A percentile compares a stretch with the other conserved stretches of the same genome.
phyloP scores from a whole-genome alignment of 495 filamentous ascomycete genomes.

The Polyplosphaeria fusca region DNA sequence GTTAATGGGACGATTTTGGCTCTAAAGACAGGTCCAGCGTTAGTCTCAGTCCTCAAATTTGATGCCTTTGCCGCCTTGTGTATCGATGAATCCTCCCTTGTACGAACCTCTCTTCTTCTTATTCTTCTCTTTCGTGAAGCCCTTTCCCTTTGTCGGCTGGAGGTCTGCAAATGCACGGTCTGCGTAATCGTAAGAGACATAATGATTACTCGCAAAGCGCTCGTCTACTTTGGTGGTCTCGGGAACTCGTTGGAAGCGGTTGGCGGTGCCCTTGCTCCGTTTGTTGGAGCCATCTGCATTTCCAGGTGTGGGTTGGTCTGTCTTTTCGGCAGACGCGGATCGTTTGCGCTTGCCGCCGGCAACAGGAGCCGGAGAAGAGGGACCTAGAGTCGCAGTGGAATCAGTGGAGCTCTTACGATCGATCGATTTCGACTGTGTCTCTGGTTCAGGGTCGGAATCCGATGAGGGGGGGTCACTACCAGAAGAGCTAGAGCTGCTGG shows the following conservation, averaged over 20 bases:
- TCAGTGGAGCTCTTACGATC: slow-evolving; percentile 32
- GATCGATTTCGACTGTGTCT: slow-evolving; percentile 4
- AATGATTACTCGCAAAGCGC: slow-evolving; percentile 63
- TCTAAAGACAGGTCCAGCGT: neutral
- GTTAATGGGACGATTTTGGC: too few species aligned
- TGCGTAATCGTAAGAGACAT: slow-evolving; percentile 81
- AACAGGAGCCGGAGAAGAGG: slow-evolving; percentile 15
- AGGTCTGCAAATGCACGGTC: slow-evolving; percentile 82
- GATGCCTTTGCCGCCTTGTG: slow-evolving; percentile 63
- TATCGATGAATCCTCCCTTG: slow-evolving; percentile 36
- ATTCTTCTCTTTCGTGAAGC: slow-evolving; percentile 99
- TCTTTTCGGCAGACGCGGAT: slow-evolving; percentile 36
- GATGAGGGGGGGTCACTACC: slow-evolving; percentile 1
- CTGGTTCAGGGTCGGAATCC: neutral
- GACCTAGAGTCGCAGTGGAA: slow-evolving; percentile 36
- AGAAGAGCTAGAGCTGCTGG: slow-evolving; percentile 9
- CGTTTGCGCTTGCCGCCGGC: slow-evolving; percentile 30
- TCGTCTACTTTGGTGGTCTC: slow-evolving; percentile 59
- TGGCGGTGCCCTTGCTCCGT: slow-evolving; percentile 6
- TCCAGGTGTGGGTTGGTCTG: slow-evolving; percentile 1
- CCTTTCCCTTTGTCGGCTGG: slow-evolving; percentile 87
- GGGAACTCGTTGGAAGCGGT: slow-evolving; percentile 55
- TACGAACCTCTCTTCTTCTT: slow-evolving; percentile 78
- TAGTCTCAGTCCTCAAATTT: slow-evolving; percentile 76
- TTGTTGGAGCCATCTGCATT: neutral